Evolutionary conservation across 1,139 yeast genomes (phyloP).

Genomic region (Debaryomyces nepalensis): DNA sequence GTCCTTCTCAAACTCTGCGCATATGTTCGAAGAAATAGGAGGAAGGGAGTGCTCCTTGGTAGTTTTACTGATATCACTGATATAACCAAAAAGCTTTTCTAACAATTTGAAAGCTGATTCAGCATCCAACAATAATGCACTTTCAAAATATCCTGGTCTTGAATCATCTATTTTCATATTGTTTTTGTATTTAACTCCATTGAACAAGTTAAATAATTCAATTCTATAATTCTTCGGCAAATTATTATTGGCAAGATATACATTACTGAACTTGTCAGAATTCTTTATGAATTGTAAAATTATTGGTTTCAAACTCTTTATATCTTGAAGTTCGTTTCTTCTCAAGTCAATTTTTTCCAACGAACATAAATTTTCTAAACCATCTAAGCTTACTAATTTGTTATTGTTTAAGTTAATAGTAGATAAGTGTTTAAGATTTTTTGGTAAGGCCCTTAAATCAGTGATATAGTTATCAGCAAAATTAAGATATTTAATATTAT

Average conservation of each 20-base stretch:
- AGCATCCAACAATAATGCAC: constrained; percentile 55
- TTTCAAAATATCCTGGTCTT: constrained; percentile 66
- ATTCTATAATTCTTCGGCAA: constrained; percentile 54
- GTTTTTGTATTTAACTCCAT: constrained; percentile 56
- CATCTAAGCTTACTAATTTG: constrained; percentile 47
- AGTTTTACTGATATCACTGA: constrained; percentile 1
- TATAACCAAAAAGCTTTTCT: constrained; percentile 43
- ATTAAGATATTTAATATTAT: constrained; percentile 57
- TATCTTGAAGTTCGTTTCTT: constrained; percentile 48
- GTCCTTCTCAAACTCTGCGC: constrained; percentile 6
- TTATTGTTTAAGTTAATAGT: constrained; percentile 62
- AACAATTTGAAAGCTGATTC: constrained; percentile 50
- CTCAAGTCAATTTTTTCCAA: constrained; percentile 63
- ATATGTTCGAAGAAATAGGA: constrained; percentile 1
- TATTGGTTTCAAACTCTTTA: constrained; percentile 40
- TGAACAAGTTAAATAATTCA: constrained; percentile 57
- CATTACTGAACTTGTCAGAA: constrained; percentile 34
- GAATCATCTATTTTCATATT: constrained; percentile 61
- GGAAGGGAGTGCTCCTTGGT: constrained; percentile 7
- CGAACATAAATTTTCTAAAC: constrained; percentile 49
- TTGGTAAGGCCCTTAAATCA: constrained; percentile 44
- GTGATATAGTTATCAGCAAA: constrained; percentile 59
- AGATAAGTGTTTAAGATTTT: constrained; percentile 45
- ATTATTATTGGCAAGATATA: constrained; percentile 50
- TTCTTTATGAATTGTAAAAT: constrained; percentile 40